phyloP scores from a whole-genome alignment of 192 early-diverging fungal genomes.

The Coemansia sp. region DNA sequence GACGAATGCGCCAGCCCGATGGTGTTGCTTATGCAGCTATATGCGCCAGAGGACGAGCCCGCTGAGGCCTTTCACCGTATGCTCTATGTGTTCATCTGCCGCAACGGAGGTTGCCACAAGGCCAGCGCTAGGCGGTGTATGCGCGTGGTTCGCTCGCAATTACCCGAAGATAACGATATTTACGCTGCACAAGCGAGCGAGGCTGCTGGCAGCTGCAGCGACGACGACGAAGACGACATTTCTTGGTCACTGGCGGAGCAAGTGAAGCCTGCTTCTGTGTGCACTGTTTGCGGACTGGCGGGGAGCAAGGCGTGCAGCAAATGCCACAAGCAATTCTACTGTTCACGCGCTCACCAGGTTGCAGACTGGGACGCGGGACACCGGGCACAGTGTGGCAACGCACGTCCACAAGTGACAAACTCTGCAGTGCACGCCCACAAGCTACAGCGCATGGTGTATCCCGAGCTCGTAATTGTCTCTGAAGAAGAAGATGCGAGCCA shows the following conservation, averaged over 20 bases:
- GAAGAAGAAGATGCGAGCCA: slow-evolving; percentile 49
- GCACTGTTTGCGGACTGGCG: slow-evolving; percentile 72
- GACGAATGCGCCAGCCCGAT: slow-evolving; percentile 73
- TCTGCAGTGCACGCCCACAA: slow-evolving; percentile 19
- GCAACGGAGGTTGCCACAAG: slow-evolving; percentile 79
- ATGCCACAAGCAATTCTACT: slow-evolving; percentile 77
- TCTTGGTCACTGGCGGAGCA: slow-evolving; percentile 23
- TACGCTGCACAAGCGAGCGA: slow-evolving; percentile 42
- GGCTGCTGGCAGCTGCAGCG: slow-evolving; percentile 15
- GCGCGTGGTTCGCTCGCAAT: slow-evolving; percentile 80
- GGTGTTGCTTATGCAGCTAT: slow-evolving; percentile 83
- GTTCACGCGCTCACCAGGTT: slow-evolving; percentile 82
- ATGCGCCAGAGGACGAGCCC: slow-evolving; percentile 89
- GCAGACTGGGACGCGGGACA: slow-evolving; percentile 78
- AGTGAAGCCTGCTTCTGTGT: slow-evolving; percentile 49
- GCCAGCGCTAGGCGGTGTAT: slow-evolving; percentile 65
- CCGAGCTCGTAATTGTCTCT: slow-evolving; percentile 67
- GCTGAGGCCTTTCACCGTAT: slow-evolving; percentile 86
- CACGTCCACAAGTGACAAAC: slow-evolving; percentile 7
- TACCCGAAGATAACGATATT: slow-evolving; percentile 71
- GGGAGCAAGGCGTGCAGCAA: slow-evolving; percentile 76
- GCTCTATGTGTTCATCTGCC: slow-evolving; percentile 92
- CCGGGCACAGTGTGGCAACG: slow-evolving; percentile 60
- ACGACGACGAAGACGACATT: slow-evolving; percentile 32
- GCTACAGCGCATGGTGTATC: slow-evolving; percentile 55